Percentiles rank a stretch among this genome's conserved stretches.
phyloP scores from a whole-genome alignment of 2,329 filamentous ascomycete species.

The Venturia oleaginea region DNA sequence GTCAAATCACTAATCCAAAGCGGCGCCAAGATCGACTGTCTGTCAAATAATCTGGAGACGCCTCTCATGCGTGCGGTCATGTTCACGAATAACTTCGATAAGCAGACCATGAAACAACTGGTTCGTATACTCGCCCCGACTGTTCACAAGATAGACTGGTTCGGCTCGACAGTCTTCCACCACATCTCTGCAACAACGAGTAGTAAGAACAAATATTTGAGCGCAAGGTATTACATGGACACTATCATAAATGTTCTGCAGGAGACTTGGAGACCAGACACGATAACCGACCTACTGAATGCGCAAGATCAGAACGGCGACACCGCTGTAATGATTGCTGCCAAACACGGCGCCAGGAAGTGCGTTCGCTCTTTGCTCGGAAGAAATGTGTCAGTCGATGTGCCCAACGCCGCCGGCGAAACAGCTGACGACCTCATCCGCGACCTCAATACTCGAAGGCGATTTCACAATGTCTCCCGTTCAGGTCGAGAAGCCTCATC shows the following conservation, averaged over 20 bases:
- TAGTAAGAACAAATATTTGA: constrained; percentile 77
- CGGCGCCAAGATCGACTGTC: constrained; percentile 62
- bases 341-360: constrained; percentile 78
- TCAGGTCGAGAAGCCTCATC: constrained; percentile 63
- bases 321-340: constrained; percentile 79
- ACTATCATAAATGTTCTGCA: constrained; percentile 79
- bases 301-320: constrained; percentile 79
- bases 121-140: constrained; percentile 77
- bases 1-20: constrained; percentile 79
- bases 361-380: constrained; percentile 57
- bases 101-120: constrained; percentile 77
- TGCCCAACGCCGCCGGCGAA: constrained; percentile 72
- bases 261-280: constrained; percentile 64
- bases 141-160: constrained; percentile 68
- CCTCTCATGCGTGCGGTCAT: constrained; percentile 89
- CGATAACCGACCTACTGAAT: constrained; percentile 72
- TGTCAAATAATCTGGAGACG: constrained; percentile 61
- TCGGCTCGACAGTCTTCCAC: constrained; percentile 83
- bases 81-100: constrained; percentile 96
- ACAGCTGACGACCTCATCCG: constrained; percentile 80
- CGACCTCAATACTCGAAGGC: constrained; percentile 56
- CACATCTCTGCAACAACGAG: constrained; percentile 85
- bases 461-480: constrained; percentile 39
- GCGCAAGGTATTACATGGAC: constrained; percentile 88
- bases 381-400: constrained; percentile 73